Percentiles rank a stretch among this genome's conserved stretches.
These are phyloP conservation scores for Fusarium humuli DNA, from an alignment of 2,329 filamentous ascomycete genomes.

Conservation along the genomic window DNA sequence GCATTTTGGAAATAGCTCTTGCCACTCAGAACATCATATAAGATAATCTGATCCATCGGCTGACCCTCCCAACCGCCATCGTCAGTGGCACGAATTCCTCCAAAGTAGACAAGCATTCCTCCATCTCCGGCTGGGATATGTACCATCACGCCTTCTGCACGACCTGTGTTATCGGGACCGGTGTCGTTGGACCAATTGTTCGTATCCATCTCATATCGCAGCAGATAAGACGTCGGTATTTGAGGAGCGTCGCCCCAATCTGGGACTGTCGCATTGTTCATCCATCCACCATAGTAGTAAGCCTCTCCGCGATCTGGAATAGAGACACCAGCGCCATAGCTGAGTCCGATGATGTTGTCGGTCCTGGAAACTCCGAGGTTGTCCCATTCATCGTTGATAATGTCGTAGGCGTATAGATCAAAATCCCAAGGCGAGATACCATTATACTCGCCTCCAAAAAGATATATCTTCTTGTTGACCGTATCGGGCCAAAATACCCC, in stretches of 20 bases:
- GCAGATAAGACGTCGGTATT: constrained; percentile 62
- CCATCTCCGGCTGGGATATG: constrained; percentile 70
- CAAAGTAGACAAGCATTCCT: constrained; percentile 72
- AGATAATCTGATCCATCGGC: constrained; percentile 63
- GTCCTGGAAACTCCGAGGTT: constrained; percentile 54
- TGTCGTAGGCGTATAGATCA: constrained; percentile 68
- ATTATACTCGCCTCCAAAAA: constrained; percentile 72
- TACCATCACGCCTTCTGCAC: constrained; percentile 70
- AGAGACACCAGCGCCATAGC: constrained; percentile 68
- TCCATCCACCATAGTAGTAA: constrained; percentile 73
- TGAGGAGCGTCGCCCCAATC: constrained; percentile 61
- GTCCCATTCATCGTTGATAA: constrained; percentile 67
- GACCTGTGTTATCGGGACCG: constrained; percentile 63
- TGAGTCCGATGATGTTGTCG: constrained; percentile 57
- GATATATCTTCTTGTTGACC: constrained; percentile 71
- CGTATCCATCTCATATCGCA: constrained; percentile 67
- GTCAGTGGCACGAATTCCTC: constrained; percentile 63
- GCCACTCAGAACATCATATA: constrained; percentile 69
- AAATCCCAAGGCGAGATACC: constrained; percentile 58
- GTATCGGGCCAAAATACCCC: constrained; percentile 69
- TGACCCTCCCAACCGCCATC: constrained; percentile 62
- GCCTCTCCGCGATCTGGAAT: constrained; percentile 66
- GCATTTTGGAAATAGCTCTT: constrained; percentile 71
- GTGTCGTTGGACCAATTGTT: constrained; percentile 65
- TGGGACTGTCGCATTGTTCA: constrained; percentile 64